Conservation (phyloP, 345 rosid genomes). For the Luvunga scandens region DNA sequence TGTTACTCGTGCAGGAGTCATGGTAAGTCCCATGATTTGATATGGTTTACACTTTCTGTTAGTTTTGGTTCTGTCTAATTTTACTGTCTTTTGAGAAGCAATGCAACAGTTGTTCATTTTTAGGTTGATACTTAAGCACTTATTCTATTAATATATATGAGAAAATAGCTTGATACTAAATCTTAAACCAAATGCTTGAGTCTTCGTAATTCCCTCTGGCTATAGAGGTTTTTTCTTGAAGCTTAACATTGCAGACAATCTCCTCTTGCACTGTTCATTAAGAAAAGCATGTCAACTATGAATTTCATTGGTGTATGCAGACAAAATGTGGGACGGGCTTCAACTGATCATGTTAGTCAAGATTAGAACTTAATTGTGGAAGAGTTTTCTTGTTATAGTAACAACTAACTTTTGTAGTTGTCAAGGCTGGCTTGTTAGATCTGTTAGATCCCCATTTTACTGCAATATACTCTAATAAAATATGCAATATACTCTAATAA, state of each 20-base stretch:
- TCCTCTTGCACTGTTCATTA: neutral
- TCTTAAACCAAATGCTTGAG: neutral
- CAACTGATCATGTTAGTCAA: neutral
- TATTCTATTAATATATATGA: too few relatives aligned
- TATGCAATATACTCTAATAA: neutral
- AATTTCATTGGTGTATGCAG: neutral
- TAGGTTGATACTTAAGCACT: neutral
- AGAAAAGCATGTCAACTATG: neutral
- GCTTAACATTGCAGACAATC: neutral
- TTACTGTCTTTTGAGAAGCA: neutral
- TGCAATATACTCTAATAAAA: too few relatives aligned
- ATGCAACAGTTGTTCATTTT: neutral
- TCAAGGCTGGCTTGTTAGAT: neutral
- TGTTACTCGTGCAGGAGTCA: constrained; percentile 77
- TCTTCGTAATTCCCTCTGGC: neutral
- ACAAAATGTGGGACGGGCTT: neutral
- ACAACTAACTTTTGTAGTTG: neutral
- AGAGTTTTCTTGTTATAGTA: neutral
- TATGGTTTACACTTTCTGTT: neutral
- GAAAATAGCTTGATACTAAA: neutral
- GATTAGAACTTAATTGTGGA: neutral
- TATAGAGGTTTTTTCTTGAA: neutral
- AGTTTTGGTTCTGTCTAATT: neutral
- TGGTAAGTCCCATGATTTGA: constrained; percentile 47
- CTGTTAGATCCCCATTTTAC: neutral